These are phyloP conservation scores for Phytopythium aichiense DNA, from an alignment of 352 stramenopile species.

Conservation along the genomic window DNA sequence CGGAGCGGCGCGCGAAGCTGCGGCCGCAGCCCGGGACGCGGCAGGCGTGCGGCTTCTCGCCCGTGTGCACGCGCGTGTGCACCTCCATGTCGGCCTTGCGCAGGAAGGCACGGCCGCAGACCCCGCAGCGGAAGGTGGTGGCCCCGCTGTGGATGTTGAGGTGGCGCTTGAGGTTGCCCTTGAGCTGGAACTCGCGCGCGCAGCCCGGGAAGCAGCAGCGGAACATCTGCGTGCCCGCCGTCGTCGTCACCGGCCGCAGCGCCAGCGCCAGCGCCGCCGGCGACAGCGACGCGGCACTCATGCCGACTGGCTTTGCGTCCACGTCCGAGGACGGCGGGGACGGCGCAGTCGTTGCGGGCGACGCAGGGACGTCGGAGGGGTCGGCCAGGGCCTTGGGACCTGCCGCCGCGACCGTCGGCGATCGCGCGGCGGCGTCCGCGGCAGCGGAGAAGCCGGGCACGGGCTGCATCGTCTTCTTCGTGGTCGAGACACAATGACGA, in stretches of 20 bases:
- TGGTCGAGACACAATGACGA: background rate
- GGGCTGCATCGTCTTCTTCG: background rate
- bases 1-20: slow-evolving; percentile 62
- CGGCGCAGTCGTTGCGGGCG: background rate
- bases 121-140: slow-evolving; percentile 56
- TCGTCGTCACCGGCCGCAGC: background rate
- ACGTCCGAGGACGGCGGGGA: background rate
- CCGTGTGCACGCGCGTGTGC: slow-evolving; percentile 69
- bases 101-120: slow-evolving; percentile 57
- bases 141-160: slow-evolving; percentile 53
- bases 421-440: background rate
- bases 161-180: slow-evolving; percentile 63
- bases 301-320: background rate
- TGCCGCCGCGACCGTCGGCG: slow-evolving; percentile 5
- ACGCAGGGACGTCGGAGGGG: background rate
- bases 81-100: slow-evolving; percentile 77
- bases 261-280: slow-evolving; percentile 1
- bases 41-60: slow-evolving; percentile 72
- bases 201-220: slow-evolving; percentile 50
- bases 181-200: slow-evolving; percentile 53
- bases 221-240: slow-evolving; percentile 16
- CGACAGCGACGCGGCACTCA: background rate
- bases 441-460: background rate
- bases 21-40: slow-evolving; percentile 49
- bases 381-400: slow-evolving; percentile 4